phyloP scores from a whole-genome alignment of 345 rosid genomes.

The Syzygium grande region DNA sequence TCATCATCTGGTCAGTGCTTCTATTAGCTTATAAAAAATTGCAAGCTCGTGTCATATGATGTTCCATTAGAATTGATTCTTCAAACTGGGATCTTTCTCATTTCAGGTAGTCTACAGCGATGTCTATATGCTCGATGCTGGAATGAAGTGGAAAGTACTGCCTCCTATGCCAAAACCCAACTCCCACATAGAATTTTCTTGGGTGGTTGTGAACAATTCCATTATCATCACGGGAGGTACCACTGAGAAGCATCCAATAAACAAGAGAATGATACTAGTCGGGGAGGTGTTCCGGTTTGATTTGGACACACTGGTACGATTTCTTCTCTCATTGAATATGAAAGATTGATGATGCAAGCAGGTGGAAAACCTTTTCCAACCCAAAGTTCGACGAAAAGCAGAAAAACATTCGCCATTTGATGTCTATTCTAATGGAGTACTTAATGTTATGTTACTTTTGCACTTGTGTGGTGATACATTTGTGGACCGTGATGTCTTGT shows the following conservation, averaged over 20 bases:
- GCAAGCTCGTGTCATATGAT: neutral
- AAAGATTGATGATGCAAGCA: neutral
- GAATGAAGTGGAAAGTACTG: constrained; percentile 63
- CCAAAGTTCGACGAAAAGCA: neutral
- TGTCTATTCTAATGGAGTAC: neutral
- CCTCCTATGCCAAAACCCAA: constrained; percentile 76
- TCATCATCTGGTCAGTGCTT: neutral
- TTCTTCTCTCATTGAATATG: neutral
- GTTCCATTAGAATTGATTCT: neutral
- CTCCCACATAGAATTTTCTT: constrained; percentile 78
- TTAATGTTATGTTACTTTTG: neutral
- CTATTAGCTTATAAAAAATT: neutral
- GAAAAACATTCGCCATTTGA: neutral
- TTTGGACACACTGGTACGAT: constrained; percentile 44
- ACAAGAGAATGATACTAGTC: constrained; percentile 64
- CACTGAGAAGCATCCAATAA: constrained; percentile 73
- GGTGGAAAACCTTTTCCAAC: neutral
- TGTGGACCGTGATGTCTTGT: neutral
- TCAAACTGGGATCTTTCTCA: neutral
- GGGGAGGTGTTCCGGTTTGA: constrained; percentile 74
- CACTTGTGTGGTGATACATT: neutral
- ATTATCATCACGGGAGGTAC: constrained; percentile 72
- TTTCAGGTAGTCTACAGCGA: constrained; percentile 63
- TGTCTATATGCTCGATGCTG: constrained; percentile 72
- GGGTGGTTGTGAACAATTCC: constrained; percentile 74